These are phyloP conservation scores for Guadua angustifolia DNA, from an alignment of 176 grass and related monocot genomes.

Conservation along the genomic window DNA sequence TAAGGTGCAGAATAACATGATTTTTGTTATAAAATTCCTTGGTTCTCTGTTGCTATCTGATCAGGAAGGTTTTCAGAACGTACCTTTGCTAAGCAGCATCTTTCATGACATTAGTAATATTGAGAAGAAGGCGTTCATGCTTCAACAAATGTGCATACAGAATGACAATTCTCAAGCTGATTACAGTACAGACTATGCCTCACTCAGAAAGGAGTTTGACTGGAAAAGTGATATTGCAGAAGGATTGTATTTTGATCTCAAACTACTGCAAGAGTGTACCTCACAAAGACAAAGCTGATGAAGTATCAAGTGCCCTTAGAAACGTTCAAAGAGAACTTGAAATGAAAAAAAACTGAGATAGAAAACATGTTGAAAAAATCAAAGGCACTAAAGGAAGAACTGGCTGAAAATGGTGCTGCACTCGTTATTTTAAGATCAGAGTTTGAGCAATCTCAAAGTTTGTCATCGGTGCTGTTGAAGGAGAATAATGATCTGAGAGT, in stretches of 20 bases:
- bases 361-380: conserved; percentile 61
- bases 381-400: conserved; percentile 58
- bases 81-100: conserved; percentile 10
- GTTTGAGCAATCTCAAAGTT: conserved; percentile 58
- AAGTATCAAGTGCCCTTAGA: conserved; percentile 49
- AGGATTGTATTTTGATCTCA: conserved; percentile 83
- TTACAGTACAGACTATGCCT: conserved; percentile 43
- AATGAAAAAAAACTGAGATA: conserved; percentile 52
- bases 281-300: conserved; percentile 63
- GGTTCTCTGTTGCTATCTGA: conserved; percentile 28
- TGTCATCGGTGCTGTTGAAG: conserved; percentile 53
- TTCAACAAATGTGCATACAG: conserved; percentile 15
- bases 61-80: conserved; percentile 10
- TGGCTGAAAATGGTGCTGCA: conserved; percentile 51
- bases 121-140: conserved; percentile 21
- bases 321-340: conserved; percentile 65
- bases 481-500: conserved; percentile 68
- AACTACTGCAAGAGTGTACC: conserved; percentile 79
- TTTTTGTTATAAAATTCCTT: conserved; percentile 28
- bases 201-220: conserved; percentile 64
- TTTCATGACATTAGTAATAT: conserved; percentile 34
- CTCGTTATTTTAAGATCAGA: conserved; percentile 62
- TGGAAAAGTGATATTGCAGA: conserved; percentile 70
- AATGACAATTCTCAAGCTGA: conserved; percentile 19
- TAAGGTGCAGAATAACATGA: conserved; percentile 25